Evolutionary conservation across 352 stramenopile genomes (phyloP).

Genomic region (Thalassiosira mediterranea): DNA sequence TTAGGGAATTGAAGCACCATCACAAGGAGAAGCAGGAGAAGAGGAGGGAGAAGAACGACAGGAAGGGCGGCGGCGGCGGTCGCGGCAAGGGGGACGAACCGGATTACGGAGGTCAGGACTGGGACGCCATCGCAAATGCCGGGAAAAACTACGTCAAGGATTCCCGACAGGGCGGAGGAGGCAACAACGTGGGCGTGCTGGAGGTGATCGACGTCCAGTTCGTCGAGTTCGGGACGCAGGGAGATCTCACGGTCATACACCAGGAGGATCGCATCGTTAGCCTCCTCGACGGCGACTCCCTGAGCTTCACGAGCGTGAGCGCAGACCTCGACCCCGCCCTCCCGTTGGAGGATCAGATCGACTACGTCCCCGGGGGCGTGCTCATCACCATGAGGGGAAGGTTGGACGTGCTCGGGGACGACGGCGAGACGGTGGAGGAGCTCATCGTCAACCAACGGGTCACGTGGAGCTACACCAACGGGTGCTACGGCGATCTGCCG

Average conservation of each 20-base stretch:
- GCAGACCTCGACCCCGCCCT: neutral
- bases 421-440: neutral
- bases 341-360: neutral
- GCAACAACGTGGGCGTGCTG: too few relatives aligned
- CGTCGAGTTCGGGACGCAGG: slow-evolving; percentile 3
- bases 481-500: neutral
- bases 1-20: too few relatives aligned
- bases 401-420: neutral
- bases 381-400: neutral
- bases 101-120: too few relatives aligned
- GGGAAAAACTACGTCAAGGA: too few relatives aligned
- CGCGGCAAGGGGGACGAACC: too few relatives aligned
- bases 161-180: too few relatives aligned
- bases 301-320: neutral
- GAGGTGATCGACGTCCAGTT: too few relatives aligned
- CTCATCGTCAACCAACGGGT: slow-evolving; percentile 1
- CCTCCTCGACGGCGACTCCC: neutral
- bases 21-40: too few relatives aligned
- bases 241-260: neutral
- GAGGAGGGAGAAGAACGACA: too few relatives aligned
- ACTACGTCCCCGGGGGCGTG: slow-evolving; percentile 4
- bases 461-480: slow-evolving; percentile 10
- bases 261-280: slow-evolving; percentile 1
- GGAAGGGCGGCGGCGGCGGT: too few relatives aligned
- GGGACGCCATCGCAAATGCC: too few relatives aligned